Evolutionary conservation across 163 green algal species (phyloP), one percentile per base, ranked within the genome.

Genomic region (Coccomyxa subellipsoidea): DNA sequence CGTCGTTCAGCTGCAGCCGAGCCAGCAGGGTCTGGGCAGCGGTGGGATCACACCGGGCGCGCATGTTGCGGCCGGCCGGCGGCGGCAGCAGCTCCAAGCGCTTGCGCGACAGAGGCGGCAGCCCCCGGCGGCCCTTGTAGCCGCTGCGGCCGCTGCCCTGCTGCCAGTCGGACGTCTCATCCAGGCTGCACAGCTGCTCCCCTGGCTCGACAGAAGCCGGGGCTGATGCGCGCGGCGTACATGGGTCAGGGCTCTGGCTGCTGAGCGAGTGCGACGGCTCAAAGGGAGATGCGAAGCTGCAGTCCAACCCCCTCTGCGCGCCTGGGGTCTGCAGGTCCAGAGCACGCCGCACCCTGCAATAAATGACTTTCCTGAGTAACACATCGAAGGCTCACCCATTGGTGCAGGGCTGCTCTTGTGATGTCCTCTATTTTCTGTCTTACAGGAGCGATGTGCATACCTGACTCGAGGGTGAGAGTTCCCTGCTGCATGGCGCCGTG

Each of bases 311-410:
- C 38, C 80, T 66, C 70, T 80, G 32, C 31, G 25, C 39, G 31
- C 71, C 69, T 47, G 71, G 0, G 59, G 54, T 39, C 70, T 84
- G 36, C 53, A 81, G 80, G 25, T 71, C 73, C 12, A 78, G 35
- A 4, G 71, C 77, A 37, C 32, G 77, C 23, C 79, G 54, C 31
- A 37, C 75, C n/a, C 78, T 76, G 78, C 23, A 59, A 18, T 18
- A 59, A 59, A 18, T 2, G 3, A 59, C n/a, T n/a, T n/a, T n/a
- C n/a, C n/a, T n/a, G n/a, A n/a, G n/a, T n/a, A n/a, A n/a, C n/a
- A n/a, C n/a, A n/a, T n/a, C n/a, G n/a, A 59, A 59, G 40, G 21
- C 4, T 59, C 47, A 12, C 3, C 23, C 5, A 59, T 59, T 12
- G 40, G 21, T 18, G 23, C 15, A 59, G 47, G 15, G 5, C 23